These are phyloP conservation scores for Aspergillus brunneoviolaceus DNA, from an alignment of 2,329 filamentous ascomycete genomes.

Conservation along the genomic window DNA sequence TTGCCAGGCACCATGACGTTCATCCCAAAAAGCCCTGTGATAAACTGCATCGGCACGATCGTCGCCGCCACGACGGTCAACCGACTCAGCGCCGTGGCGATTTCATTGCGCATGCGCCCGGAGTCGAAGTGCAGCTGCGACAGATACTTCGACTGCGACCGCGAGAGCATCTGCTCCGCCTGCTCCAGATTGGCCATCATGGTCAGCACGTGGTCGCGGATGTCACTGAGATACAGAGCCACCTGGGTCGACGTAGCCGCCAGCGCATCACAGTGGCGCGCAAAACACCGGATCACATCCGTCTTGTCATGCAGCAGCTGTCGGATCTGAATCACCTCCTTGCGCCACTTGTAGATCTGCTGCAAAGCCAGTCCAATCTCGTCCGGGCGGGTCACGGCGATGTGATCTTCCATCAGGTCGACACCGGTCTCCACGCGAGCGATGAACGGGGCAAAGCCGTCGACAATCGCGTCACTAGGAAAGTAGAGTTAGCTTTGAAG, in stretches of 20 bases:
- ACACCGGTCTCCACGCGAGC: conserved; percentile 78
- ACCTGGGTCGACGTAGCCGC: conserved; percentile 91
- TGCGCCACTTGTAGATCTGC: conserved; percentile 80
- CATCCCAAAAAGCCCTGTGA: conserved; percentile 59
- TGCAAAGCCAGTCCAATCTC: conserved; percentile 82
- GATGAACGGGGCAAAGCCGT: conserved; percentile 85
- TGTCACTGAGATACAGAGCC: conserved; percentile 88
- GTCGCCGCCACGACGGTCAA: conserved; percentile 88
- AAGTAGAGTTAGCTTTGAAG: background rate
- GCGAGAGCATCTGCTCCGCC: conserved; percentile 91
- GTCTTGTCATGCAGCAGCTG: conserved; percentile 90
- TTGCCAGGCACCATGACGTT: conserved; percentile 44
- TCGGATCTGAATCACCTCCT: conserved; percentile 86
- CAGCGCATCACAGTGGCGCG: conserved; percentile 91
- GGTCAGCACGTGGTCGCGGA: conserved; percentile 95
- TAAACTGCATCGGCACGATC: conserved; percentile 84
- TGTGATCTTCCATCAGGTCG: conserved; percentile 85
- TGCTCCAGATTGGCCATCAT: conserved; percentile 94
- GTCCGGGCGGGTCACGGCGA: conserved; percentile 83
- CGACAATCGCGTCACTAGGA: conserved; percentile 83
- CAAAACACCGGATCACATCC: conserved; percentile 91
- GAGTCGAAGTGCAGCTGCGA: conserved; percentile 87
- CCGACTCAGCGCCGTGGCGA: conserved; percentile 83
- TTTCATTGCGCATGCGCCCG: conserved; percentile 78
- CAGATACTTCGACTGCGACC: conserved; percentile 88